A percentile compares a stretch with the other conserved stretches of the same genome.
These are phyloP conservation scores for Scenedesmus sp. DNA, from an alignment of 163 green algal genomes.

Conservation along the genomic window DNA sequence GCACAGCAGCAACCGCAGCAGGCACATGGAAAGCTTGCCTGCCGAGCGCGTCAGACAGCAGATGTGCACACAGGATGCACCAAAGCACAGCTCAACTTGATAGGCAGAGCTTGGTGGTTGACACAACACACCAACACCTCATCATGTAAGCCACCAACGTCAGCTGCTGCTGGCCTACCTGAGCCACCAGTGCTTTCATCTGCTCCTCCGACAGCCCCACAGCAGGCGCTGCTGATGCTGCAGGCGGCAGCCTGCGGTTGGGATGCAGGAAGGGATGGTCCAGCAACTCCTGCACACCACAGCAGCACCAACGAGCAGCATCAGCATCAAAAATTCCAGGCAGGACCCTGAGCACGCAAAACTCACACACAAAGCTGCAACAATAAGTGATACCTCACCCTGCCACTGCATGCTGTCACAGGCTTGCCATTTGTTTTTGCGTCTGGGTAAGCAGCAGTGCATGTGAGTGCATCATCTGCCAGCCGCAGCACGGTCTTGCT, in stretches of 20 bases:
- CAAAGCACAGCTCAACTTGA: neutral
- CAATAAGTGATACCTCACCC: neutral
- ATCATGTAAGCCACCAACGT: no score
- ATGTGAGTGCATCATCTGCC: no score
- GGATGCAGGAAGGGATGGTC: slow-evolving; percentile 92
- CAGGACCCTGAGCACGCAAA: neutral
- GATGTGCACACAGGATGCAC: neutral
- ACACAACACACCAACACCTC: neutral
- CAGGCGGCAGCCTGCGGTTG: slow-evolving; percentile 40
- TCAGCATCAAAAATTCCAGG: neutral
- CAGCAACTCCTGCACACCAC: slow-evolving; percentile 83
- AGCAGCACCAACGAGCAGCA: neutral
- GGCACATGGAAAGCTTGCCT: neutral
- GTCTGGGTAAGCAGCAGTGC: neutral
- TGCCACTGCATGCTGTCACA: neutral
- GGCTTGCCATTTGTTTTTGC: neutral
- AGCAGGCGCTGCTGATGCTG: neutral
- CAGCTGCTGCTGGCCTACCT: slow-evolving; percentile 62
- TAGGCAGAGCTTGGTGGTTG: neutral
- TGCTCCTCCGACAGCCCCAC: slow-evolving; percentile 72
- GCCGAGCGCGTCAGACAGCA: neutral
- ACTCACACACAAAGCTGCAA: neutral
- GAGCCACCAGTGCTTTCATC: slow-evolving; percentile 80
- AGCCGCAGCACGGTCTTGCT: neutral
- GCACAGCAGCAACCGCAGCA: slow-evolving; percentile 12